Conservation (phyloP, 306 rosid species). For the Arachis hypogaea region DNA sequence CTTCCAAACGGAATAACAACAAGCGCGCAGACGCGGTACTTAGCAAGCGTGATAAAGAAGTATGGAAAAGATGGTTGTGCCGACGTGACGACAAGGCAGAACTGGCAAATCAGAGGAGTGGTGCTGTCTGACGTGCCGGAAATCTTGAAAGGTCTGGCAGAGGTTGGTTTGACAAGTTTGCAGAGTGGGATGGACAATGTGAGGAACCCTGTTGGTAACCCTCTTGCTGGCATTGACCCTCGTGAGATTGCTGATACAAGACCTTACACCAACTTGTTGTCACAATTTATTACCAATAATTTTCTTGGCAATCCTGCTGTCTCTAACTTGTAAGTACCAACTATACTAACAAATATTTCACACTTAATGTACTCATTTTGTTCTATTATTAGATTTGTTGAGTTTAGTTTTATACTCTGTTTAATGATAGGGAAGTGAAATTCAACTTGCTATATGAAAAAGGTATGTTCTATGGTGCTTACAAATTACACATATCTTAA, state of each 20-base stretch:
- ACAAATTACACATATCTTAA: too few relatives aligned
- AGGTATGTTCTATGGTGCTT: too few relatives aligned
- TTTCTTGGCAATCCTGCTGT: conserved; percentile 70
- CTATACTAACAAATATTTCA: too few relatives aligned
- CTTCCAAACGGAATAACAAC: conserved; percentile 96
- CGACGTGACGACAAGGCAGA: conserved; percentile 93
- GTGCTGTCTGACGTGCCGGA: conserved; percentile 86
- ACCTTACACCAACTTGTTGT: conserved; percentile 77
- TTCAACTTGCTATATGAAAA: too few relatives aligned
- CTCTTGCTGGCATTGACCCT: conserved; percentile 91
- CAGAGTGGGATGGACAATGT: conserved; percentile 99
- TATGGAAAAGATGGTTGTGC: conserved; percentile 95
- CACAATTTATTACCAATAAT: conserved; percentile 83
- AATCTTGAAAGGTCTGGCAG: conserved; percentile 74
- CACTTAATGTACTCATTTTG: too few relatives aligned
- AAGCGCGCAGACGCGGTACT: conserved; percentile 76
- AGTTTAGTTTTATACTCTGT: too few relatives aligned
- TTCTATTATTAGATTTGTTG: too few relatives aligned
- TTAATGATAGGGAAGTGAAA: too few relatives aligned
- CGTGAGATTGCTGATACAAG: conserved; percentile 83
- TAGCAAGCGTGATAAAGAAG: conserved; percentile 80
- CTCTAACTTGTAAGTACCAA: conserved; percentile 74
- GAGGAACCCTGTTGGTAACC: conserved; percentile 96
- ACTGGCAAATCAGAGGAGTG: conserved; percentile 96
- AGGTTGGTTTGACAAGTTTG: conserved; percentile 86